Base-by-base conservation (phyloP, 192 early-diverging fungal genomes). In the Thamnidium elegans region DNA sequence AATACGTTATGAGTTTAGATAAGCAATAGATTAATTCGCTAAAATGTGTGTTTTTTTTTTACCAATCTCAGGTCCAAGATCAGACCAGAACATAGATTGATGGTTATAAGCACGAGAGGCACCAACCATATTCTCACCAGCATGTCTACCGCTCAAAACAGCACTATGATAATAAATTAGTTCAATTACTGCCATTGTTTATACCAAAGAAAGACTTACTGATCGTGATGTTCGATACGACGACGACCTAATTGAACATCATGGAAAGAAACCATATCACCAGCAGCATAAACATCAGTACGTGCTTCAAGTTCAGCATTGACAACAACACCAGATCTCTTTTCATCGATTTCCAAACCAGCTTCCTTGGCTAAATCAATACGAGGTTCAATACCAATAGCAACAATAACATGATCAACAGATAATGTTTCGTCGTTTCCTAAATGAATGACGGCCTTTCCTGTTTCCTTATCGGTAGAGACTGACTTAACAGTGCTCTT, bases 221-320 rank as follows among this genome's bases (percentile, higher is more conserved):
- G 77, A 64, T 88, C 86, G 45, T 88, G 82, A 62, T 88, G 86
- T 72, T 88, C 84, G 31, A 85, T 78, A 58, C 84, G 82, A 39
- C 86, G 84, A 47, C 86, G 82, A 31, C 86, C 84, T 8, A 88
- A 70, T 3, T 80, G 80, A 15, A 82, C 69, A 67, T 88, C 86
- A 53, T 88, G 81, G 81, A 79, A 88, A 3, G 81, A 83, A 15
- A 77, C 78, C 63, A 83, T 83, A 65, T 88, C 85, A 46, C 87
- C 87, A 34, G 87, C 87, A 60, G 70, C 82, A 77, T 76, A 88
- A 5, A 89, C 83, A 69, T 84, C 80, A 2, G 71, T 73, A 23
- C 82, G 81, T 15, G 83, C 83, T 66, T 88, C 83, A 6, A 88
- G 70, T 63, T 86, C 84, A 21, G 86, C 84, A 67, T 88, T 88